Conservation (phyloP, 2,329 filamentous ascomycete genomes). For the Rhinocladiella similis region DNA sequence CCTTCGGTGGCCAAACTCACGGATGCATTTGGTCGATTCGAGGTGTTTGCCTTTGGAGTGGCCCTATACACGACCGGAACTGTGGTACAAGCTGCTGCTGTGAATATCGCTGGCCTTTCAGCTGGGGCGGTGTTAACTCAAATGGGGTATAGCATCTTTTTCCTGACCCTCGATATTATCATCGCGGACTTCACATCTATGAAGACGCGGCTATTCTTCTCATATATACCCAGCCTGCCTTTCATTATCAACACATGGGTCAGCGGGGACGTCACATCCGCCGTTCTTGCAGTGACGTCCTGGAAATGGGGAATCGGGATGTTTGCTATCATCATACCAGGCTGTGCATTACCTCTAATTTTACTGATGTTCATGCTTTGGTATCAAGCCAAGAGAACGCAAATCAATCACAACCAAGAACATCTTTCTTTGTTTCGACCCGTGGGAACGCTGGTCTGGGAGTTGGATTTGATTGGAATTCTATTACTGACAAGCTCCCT, state of each 20-base stretch:
- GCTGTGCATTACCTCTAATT: neutral
- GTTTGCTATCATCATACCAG: constrained; percentile 61
- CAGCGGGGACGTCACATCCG: constrained; percentile 55
- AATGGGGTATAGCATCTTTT: constrained; percentile 62
- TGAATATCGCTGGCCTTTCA: constrained; percentile 52
- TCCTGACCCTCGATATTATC: constrained; percentile 63
- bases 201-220: constrained; percentile 62
- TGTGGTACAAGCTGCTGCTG: constrained; percentile 55
- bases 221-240: constrained; percentile 58
- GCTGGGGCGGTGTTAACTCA: constrained; percentile 61
- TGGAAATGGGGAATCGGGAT: constrained; percentile 66
- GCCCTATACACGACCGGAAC: constrained; percentile 58
- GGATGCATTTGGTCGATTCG: constrained; percentile 62
- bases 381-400: constrained; percentile 20
- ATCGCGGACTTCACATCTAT: constrained; percentile 64
- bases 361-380: constrained; percentile 46
- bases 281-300: constrained; percentile 49
- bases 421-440: constrained; percentile 32
- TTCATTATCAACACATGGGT: constrained; percentile 65
- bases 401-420: constrained; percentile 9
- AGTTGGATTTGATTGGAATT: constrained; percentile 56
- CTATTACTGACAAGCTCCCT: constrained; percentile 54
- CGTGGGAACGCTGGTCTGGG: constrained; percentile 50
- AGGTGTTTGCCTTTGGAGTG: constrained; percentile 56
- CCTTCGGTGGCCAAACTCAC: constrained; percentile 61